These are phyloP conservation scores for Tuber brumale DNA, from an alignment of 495 filamentous ascomycete genomes.

Conservation along the genomic window DNA sequence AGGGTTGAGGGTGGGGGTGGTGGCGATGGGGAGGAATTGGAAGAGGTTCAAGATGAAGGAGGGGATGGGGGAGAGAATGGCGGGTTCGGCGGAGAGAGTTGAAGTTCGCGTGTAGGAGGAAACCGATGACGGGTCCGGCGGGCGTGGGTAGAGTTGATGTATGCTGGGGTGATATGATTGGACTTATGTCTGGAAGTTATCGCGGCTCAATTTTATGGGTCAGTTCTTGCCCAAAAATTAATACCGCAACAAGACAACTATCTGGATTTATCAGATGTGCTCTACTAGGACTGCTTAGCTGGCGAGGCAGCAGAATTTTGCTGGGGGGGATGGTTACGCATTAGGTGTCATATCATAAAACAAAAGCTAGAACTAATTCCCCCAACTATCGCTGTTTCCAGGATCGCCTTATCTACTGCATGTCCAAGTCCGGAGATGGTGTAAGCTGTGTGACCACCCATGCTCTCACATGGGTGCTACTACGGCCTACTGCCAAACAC, in stretches of 20 bases:
- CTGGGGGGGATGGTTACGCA: not conserved
- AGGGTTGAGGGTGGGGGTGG: not conserved
- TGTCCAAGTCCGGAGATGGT: not conserved
- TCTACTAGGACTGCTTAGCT: not conserved
- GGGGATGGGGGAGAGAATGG: not conserved
- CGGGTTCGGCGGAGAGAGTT: not conserved
- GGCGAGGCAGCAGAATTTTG: not conserved
- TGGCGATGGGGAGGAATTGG: not conserved
- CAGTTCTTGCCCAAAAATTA: not conserved
- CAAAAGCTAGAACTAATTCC: not conserved
- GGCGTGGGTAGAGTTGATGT: not conserved
- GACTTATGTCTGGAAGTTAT: not conserved
- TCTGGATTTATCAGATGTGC: not conserved
- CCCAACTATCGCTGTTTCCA: not conserved
- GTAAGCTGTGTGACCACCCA: not conserved
- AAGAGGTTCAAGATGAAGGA: not conserved
- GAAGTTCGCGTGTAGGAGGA: not conserved
- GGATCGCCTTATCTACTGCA: not conserved
- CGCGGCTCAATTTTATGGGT: not conserved
- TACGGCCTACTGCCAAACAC: not conserved
- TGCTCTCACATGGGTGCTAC: not conserved
- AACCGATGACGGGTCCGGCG: not conserved
- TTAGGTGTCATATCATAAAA: not conserved
- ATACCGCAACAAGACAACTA: not conserved
- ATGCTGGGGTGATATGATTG: not conserved